A percentile compares a stretch with the other conserved stretches of the same genome.
Conservation (phyloP, 345 rosid species). For the Cardiospermum halicacabum region DNA sequence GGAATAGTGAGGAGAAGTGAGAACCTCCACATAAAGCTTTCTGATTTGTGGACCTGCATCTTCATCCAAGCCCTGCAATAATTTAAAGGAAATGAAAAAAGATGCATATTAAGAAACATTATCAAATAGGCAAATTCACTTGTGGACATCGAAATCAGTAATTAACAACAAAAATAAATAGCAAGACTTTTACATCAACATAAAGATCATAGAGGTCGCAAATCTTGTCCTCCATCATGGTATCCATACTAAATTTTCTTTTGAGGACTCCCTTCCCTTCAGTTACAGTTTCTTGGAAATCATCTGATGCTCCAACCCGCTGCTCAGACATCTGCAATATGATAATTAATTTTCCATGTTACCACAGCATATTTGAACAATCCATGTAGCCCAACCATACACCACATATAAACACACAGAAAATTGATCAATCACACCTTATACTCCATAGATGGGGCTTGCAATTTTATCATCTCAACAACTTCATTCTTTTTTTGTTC, state of each 20-base stretch:
- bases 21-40: constrained; percentile 80
- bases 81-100: constrained; percentile 16
- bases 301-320: constrained; percentile 62
- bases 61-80: constrained; percentile 78
- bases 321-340: constrained; percentile 48
- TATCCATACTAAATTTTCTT: constrained; percentile 64
- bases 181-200: constrained; percentile 57
- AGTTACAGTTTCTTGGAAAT: constrained; percentile 53
- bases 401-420: constrained; percentile 10
- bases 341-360: background rate
- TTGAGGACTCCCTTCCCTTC: constrained; percentile 46
- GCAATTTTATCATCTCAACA: constrained; percentile 62
- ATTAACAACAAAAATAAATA: constrained; percentile 4
- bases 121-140: too few relatives aligned
- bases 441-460: constrained; percentile 46
- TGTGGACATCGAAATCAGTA: too few relatives aligned
- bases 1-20: constrained; percentile 8
- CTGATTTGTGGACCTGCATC: constrained; percentile 79
- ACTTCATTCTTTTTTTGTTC: constrained; percentile 80
- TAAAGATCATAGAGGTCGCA: constrained; percentile 94
- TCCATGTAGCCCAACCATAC: background rate
- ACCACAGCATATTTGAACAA: background rate
- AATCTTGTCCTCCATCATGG: constrained; percentile 70
- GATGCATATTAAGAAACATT: constrained; percentile 9
- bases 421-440: constrained; percentile 39